Evolutionary conservation across 2,329 filamentous ascomycete genomes (phyloP).

Genomic region (Cordyceps pruinosa): DNA sequence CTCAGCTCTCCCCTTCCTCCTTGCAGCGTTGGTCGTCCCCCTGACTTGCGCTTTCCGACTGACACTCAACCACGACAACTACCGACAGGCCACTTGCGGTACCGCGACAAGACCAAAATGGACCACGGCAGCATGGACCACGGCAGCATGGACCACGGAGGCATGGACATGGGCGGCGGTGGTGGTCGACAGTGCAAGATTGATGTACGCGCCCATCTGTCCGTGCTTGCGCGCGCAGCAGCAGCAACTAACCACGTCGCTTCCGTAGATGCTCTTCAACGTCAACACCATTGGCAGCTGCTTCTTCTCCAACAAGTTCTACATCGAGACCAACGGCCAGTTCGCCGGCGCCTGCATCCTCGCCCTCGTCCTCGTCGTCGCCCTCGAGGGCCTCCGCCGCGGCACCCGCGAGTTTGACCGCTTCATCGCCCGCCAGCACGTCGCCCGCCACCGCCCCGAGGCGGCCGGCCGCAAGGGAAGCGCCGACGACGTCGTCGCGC

Average conservation of each 20-base stretch:
- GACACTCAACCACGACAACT: background rate
- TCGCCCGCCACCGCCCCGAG: slow-evolving; percentile 24
- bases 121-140: slow-evolving; percentile 15
- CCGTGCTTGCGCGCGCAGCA: background rate
- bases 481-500: slow-evolving; percentile 10
- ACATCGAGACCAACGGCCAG: slow-evolving; percentile 59
- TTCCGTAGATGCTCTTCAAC: slow-evolving; percentile 67
- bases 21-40: background rate
- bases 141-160: slow-evolving; percentile 16
- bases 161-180: slow-evolving; percentile 16
- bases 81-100: background rate
- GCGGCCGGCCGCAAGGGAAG: slow-evolving; percentile 18
- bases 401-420: slow-evolving; percentile 65
- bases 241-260: slow-evolving; percentile 5
- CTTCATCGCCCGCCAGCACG: slow-evolving; percentile 50
- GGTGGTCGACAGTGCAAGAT: slow-evolving; percentile 32
- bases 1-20: background rate
- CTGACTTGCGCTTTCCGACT: background rate
- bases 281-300: slow-evolving; percentile 66
- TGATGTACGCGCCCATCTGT: slow-evolving; percentile 27
- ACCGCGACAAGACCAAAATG: background rate
- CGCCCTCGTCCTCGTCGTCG: slow-evolving; percentile 64
- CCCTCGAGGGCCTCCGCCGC: slow-evolving; percentile 66
- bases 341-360: slow-evolving; percentile 79
- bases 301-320: slow-evolving; percentile 66